Conservation (phyloP, 2,329 filamentous ascomycete species). For the Aspergillus flavus region DNA sequence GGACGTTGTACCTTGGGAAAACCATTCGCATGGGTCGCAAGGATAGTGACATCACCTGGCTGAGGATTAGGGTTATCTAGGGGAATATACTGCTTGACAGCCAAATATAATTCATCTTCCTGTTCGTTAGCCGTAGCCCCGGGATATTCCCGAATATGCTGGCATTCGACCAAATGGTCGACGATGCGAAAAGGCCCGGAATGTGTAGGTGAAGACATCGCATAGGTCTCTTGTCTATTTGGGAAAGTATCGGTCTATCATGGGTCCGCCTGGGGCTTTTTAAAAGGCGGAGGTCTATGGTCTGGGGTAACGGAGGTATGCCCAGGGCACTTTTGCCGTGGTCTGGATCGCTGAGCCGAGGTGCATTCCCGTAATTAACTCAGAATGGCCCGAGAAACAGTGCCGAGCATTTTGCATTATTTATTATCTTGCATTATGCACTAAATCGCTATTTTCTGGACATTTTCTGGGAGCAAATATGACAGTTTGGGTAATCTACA, state of each 20-base stretch:
- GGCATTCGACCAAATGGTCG: slow-evolving; percentile 72
- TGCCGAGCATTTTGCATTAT: background rate
- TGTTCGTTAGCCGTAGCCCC: slow-evolving; percentile 71
- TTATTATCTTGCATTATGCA: background rate
- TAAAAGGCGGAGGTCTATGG: background rate
- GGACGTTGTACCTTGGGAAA: slow-evolving; percentile 73
- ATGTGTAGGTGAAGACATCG: slow-evolving; percentile 42
- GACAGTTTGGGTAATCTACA: background rate
- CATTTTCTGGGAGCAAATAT: background rate
- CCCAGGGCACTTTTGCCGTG: slow-evolving; percentile 3
- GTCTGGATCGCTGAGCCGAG: slow-evolving; percentile 15
- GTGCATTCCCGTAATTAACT: background rate
- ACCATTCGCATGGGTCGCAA: slow-evolving; percentile 86
- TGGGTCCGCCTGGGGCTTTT: background rate
- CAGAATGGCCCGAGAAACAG: background rate
- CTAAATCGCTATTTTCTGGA: background rate
- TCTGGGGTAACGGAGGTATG: slow-evolving; percentile 1
- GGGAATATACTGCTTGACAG: slow-evolving; percentile 87
- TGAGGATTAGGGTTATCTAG: slow-evolving; percentile 67
- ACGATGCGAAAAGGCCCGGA: slow-evolving; percentile 60
- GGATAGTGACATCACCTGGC: slow-evolving; percentile 78
- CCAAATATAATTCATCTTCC: slow-evolving; percentile 72
- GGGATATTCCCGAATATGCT: slow-evolving; percentile 82
- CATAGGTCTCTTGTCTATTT: slow-evolving; percentile 10
- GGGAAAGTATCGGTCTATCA: background rate